A percentile compares a stretch with the other conserved stretches of the same genome.
phyloP scores from a whole-genome alignment of 805 yeast genomes.

The Pichia pseudocactophila region DNA sequence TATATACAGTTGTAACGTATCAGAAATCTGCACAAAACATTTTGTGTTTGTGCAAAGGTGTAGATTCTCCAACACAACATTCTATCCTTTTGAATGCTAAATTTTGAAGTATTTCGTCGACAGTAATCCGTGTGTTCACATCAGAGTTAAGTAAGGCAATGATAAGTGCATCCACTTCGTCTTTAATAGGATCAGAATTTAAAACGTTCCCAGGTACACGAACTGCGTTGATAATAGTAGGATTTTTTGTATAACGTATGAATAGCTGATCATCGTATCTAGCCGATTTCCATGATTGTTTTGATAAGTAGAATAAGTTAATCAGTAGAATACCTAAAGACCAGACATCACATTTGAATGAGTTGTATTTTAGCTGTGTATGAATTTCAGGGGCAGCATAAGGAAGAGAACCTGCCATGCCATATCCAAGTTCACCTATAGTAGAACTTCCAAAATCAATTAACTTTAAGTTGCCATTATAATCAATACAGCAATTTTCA shows the following conservation, averaged over 20 bases:
- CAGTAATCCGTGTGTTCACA: neutral
- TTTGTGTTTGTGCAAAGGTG: too few species aligned
- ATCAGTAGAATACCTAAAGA: slow-evolving; percentile 37
- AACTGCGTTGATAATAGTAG: slow-evolving; percentile 1
- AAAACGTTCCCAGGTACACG: neutral
- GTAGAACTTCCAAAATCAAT: slow-evolving; percentile 45
- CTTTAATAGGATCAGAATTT: neutral
- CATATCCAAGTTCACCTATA: slow-evolving; percentile 21
- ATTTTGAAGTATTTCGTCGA: neutral
- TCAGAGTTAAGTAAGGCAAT: neutral
- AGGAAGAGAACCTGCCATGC: slow-evolving; percentile 39
- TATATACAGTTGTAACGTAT: too few species aligned
- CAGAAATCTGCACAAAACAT: too few species aligned
- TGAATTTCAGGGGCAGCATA: slow-evolving; percentile 43
- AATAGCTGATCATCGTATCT: slow-evolving; percentile 3
- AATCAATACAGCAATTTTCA: slow-evolving; percentile 34
- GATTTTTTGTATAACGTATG: neutral
- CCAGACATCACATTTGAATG: slow-evolving; percentile 40
- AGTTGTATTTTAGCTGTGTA: slow-evolving; percentile 30
- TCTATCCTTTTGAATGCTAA: neutral
- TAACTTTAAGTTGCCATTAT: slow-evolving; percentile 29
- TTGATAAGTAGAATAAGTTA: slow-evolving; percentile 21
- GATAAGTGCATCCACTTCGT: neutral
- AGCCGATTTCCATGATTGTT: slow-evolving; percentile 5
- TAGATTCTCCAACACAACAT: neutral